Evolutionary conservation across 2,329 filamentous ascomycete genomes (phyloP), one percentile per base, ranked within the genome.

Genomic region (Septoria petroselini): DNA sequence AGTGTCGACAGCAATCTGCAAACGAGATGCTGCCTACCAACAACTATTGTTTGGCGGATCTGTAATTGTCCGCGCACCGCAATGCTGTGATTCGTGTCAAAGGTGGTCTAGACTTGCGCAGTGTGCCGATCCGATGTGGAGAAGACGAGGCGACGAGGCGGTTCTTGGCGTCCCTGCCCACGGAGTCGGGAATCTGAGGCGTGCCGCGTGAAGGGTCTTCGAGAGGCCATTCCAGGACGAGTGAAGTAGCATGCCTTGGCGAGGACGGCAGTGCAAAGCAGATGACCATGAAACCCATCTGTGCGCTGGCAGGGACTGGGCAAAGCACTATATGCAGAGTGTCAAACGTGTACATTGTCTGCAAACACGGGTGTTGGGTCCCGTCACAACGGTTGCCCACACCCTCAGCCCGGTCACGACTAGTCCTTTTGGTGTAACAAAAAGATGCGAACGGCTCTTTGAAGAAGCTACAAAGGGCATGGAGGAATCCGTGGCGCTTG

Each of bases 371-470:
- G 25, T 33, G 25, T 42, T 15, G 25, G 25, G 21, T 23, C 43
- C 43, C 23, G 17, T 33, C 43, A 35, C 19, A 30, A 7, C 31
- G 31, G 15, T 27, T 25, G 31, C 38, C 12, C 33, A 35, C 41
- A 42, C 27, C 43, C 33, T 46, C 43, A 9, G 23, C 43, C 33
- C 18, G 43, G 6, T 46, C 34, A 23, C 18, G 17, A 9, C 19
- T 27, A 14, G 8, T 19, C 18, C 34, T 19, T 27, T 19, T 27
- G 5, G 43, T 39, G 43, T 23, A 18, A 46, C 43, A 29, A 23
- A 27, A 46, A 19, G 33, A 46, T 46, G 33, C 33, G 43, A 38
- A 46, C 43, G 43, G 43, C 43, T 29, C 12, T 27, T n/a, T 39
- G 43, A 33, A 30, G 43, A 21, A 30, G 19, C 30, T 29, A 30